Base-by-base conservation (phyloP, 208 protist species). In the Phytomonas sp. region DNA sequence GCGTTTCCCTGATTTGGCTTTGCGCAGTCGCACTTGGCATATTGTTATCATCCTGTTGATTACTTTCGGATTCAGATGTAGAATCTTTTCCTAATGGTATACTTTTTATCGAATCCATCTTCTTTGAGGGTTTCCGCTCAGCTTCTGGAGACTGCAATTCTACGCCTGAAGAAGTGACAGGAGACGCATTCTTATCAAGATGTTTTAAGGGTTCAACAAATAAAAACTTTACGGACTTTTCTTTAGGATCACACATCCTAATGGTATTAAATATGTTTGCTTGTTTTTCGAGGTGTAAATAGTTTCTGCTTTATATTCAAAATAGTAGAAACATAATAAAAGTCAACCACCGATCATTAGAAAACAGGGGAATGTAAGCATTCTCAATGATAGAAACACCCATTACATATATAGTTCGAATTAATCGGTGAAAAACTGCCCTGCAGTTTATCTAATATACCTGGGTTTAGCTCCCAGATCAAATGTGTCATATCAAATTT, bases 201-300 rank as follows among this genome's bases (percentile, higher is more conserved):
- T 26, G 46, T 6, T 26, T 56, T 56, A 26, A 2, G 6, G 20
- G 23, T 17, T 20, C 46, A 26, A 63, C 71, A 34, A 74, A 30
- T 11, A 60, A 26, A 56, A 74, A 74, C 9, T 53, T 64, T 13
- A 74, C 71, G 0, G 71, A 63, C 51, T 51, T 60, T 60, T 74
- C 71, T 64, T 74, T 74, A 13, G 34, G 31, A 29, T 74, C 71
- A n/a, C 63, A 46, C 71, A 74, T 74, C 23, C 32, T 32, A 51
- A 29, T 51, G 30, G 4, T 40, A 26, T 40, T 68, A 68, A 26
- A 23, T 64, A 40, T 33, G 61, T 2, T 5, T 64, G 8, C 20
- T 43, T 62, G 63, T 68, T 51, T 68, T 36, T 63, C 30, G 23
- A 28, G 62, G 20, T 68, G 23, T 23, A 26, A 26, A 43, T 11